These are phyloP conservation scores for Podaxis sp. DNA, from an alignment of 768 basidiomycete species.

Conservation along the genomic window DNA sequence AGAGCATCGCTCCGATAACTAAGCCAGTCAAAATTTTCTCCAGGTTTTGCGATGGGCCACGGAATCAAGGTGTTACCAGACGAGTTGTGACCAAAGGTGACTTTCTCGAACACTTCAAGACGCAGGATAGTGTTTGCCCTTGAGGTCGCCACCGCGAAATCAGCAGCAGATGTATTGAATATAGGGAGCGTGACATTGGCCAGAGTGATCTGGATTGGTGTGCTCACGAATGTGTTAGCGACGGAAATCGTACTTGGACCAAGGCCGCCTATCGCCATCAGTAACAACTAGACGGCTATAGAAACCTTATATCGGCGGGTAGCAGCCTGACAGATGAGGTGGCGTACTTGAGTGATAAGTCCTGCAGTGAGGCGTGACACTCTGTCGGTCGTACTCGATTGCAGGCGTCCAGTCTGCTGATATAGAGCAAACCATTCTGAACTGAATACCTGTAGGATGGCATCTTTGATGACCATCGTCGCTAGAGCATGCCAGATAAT, in stretches of 20 bases:
- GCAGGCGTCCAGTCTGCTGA: neutral
- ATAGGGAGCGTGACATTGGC: neutral
- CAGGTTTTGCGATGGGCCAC: neutral
- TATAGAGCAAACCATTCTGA: neutral
- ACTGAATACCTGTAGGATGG: neutral
- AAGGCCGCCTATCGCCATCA: neutral
- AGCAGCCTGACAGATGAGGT: neutral
- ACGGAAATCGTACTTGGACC: neutral
- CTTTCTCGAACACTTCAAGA: neutral
- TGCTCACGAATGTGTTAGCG: neutral
- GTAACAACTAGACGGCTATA: neutral
- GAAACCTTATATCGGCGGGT: neutral
- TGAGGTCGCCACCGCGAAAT: neutral
- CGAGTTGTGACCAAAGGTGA: neutral
- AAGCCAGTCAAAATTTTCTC: neutral
- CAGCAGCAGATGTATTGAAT: neutral
- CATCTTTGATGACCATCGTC: neutral
- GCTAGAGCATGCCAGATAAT: slow-evolving; percentile 3
- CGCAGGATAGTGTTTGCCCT: neutral
- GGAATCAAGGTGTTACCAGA: neutral
- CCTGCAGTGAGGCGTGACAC: neutral
- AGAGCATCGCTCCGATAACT: neutral
- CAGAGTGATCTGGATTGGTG: neutral
- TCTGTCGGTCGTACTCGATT: neutral
- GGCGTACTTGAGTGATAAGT: neutral